Base-by-base conservation (phyloP, 2,329 filamentous ascomycete genomes). In the Pseudomassariella vexata region DNA sequence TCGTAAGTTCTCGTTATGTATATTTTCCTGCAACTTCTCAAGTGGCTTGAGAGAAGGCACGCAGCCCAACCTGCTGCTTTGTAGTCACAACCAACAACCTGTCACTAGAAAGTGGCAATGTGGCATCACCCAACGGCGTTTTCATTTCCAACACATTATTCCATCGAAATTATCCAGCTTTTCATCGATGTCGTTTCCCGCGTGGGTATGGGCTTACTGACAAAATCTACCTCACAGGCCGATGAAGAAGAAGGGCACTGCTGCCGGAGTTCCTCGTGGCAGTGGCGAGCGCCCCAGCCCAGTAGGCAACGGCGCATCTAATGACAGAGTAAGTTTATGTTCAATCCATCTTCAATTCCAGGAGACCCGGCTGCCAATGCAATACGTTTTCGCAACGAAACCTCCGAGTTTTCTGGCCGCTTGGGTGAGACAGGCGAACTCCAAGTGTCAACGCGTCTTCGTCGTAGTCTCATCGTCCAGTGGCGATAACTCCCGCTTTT, bases 241-340 rank as follows among this genome's bases (percentile, higher is more conserved):
- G 26, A 71, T 82, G 57, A 89, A 89, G 65, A 86, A 83, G 63
- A 82, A 81, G 57, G 69, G 78, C 46, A 75, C 76, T 43, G 73
- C 78, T 46, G 80, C 79, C 54, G 83, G 82, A 49, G 69, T 85
- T 53, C 73, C 81, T 52, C 75, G 76, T 49, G 61, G 68, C 46
- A 70, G 70, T 63, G 78, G 76, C 57, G 79, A 81, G 58, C 69
- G 75, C 45, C 73, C 68, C 57, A 75, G 73, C 53, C 76, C 79
- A 44, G 62, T 72, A 49, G 67, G 69, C 52, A 76, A 71, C 59
- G 76, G 77, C 57, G 53, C 55, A 28, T 47, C 57, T 25, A 60
- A 62, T 45, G 68, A 68, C 36, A 67, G 73, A 66, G 76, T 80
- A 67, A 56, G 72, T 35, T 19, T 25, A 21, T 24, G 35, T 23